Evolutionary conservation across 179 eudicot species (phyloP), one percentile per base, ranked within the genome.

Genomic region (Beta corolliflora): DNA sequence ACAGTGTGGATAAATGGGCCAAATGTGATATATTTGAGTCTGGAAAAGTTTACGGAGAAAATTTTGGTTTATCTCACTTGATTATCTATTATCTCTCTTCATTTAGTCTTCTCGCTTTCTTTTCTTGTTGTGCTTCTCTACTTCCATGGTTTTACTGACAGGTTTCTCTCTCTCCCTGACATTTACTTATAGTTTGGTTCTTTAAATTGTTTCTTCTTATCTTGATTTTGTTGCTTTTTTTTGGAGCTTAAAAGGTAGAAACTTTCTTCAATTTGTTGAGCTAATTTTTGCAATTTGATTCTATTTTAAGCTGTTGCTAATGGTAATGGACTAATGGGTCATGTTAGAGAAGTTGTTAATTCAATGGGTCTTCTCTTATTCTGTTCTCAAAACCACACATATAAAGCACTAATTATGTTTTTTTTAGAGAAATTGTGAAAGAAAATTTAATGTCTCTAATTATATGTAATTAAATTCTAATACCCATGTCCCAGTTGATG

Each of bases 81-180:
- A 25, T 25, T 25, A 25, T 25, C 29, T 25, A 80, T 36, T 25
- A 52, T 52, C 25, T 44, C 58, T 46, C 53, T 25, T 25, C 29
- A 0, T 25, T 25, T 25, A 25, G 29, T 8, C 58, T 46, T 31
- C 7, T 12, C 46, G 8, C 19, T 11, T 14, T 4, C 9, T 2
- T 6, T 46, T 45, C 5, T 9, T 41, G n/a, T 79, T 77, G 15
- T 64, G 45, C 75, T 71, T 72, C 19, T 25, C 76, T 73, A 29
- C 73, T 81, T 48, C 86, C 81, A 84, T 84, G 86, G 86, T 55
- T 75, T 71, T 7, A 71, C 81, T 70, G 31, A 59, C 82, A 84
- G 84, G 87, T 84, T 14, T 14, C 53, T 70, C 61, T 72, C 61
- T 41, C 64, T n/a, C n/a, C n/a, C n/a, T n/a, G n/a, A n/a, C n/a